phyloP scores from a whole-genome alignment of 495 filamentous ascomycete species.

The Hypoxylon perforatum region DNA sequence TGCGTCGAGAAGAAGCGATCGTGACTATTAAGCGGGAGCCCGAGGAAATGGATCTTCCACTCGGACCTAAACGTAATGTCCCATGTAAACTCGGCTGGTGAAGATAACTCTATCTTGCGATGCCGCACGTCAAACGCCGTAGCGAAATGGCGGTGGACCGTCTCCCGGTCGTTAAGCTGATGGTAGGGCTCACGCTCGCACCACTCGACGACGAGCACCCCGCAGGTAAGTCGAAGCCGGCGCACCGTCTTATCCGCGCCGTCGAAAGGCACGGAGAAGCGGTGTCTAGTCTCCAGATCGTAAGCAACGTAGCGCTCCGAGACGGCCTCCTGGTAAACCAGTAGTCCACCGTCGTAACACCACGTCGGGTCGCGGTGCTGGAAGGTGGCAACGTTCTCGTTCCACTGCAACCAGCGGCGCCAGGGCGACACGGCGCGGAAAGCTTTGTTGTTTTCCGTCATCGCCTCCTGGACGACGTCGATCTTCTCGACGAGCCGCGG shows the following conservation, averaged over 20 bases:
- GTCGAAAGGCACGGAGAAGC: slow-evolving; percentile 66
- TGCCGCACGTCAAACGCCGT: slow-evolving; percentile 67
- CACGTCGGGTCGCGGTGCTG: slow-evolving; percentile 67
- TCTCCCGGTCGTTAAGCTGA: slow-evolving; percentile 67
- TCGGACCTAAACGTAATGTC: slow-evolving; percentile 68
- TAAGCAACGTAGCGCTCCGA: slow-evolving; percentile 57
- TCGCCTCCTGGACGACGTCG: slow-evolving; percentile 29
- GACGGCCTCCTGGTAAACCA: slow-evolving; percentile 65
- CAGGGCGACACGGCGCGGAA: slow-evolving; percentile 62
- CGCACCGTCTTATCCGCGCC: slow-evolving; percentile 65
- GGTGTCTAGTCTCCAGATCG: slow-evolving; percentile 62
- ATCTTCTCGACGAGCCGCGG: slow-evolving; percentile 63
- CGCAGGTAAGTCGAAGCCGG: slow-evolving; percentile 66
- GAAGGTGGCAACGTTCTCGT: slow-evolving; percentile 53
- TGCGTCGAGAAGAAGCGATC: slow-evolving; percentile 76
- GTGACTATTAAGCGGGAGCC: slow-evolving; percentile 66
- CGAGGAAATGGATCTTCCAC: slow-evolving; percentile 74
- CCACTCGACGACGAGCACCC: slow-evolving; percentile 73
- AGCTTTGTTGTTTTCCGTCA: slow-evolving; percentile 35
- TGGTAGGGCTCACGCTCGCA: slow-evolving; percentile 68
- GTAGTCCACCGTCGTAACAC: slow-evolving; percentile 64
- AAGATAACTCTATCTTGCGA: slow-evolving; percentile 8
- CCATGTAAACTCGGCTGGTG: slow-evolving; percentile 49
- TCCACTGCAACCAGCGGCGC: slow-evolving; percentile 65
- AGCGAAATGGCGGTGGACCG: slow-evolving; percentile 72